Conservation (phyloP, 139 green algal genomes). For the Chlamydomonas incerta region DNA sequence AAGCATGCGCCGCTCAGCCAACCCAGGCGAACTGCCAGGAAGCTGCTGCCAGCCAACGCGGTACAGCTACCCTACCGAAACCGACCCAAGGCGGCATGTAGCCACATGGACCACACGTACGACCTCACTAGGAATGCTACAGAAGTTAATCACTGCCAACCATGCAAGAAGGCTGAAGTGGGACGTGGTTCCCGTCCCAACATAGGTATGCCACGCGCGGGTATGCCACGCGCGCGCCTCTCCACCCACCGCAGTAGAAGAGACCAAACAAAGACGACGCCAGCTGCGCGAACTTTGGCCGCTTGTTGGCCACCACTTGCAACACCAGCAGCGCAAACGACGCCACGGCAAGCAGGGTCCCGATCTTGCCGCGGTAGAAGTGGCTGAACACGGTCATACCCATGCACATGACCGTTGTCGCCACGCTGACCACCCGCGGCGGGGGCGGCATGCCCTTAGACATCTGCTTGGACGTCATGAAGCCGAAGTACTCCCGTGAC, state of each 20-base stretch:
- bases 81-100: too few species aligned
- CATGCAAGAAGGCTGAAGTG: too few species aligned
- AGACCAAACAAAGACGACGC: conserved; percentile 89
- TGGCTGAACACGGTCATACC: conserved; percentile 70
- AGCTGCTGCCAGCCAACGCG: too few species aligned
- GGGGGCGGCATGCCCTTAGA: conserved; percentile 76
- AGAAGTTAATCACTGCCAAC: too few species aligned
- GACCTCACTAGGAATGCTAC: too few species aligned
- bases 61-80: too few species aligned
- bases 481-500: conserved; percentile 77
- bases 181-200: too few species aligned
- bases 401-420: conserved; percentile 80
- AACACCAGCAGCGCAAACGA: conserved; percentile 85
- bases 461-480: conserved; percentile 75
- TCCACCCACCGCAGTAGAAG: conserved; percentile 89
- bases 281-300: conserved; percentile 87
- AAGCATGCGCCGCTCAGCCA: too few species aligned
- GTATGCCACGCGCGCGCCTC: not conserved
- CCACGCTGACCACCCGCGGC: conserved; percentile 63
- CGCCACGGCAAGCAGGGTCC: conserved; percentile 74
- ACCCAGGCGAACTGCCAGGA: too few species aligned
- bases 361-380: conserved; percentile 50
- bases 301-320: conserved; percentile 75
- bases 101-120: too few species aligned
- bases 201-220: too few species aligned